Base-by-base conservation (phyloP, 495 filamentous ascomycete species). In the Aspergillus cristatus region DNA sequence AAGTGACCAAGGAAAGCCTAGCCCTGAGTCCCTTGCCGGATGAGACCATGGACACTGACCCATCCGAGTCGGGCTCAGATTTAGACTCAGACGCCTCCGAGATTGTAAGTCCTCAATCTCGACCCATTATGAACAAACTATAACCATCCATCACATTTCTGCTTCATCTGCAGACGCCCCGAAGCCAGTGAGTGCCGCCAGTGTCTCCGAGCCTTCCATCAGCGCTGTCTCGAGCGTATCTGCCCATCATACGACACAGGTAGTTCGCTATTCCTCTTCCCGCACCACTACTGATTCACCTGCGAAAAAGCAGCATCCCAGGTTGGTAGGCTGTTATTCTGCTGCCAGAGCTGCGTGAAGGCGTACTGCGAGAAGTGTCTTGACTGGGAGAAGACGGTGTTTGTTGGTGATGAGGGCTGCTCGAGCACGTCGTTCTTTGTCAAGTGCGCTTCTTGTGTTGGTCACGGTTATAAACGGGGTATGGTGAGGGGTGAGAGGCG, bases 291-390 rank as follows among this genome's bases (percentile, higher is more conserved):
- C 16, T 83, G 79, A 41, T 47, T 35, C 3, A 62, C 71, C 16
- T 83, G 79, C 37, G 43, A 51, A 1, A 65, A 71, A 38, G 73
- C 73, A 41, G 76, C 76, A 0, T 51, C 51, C 1, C 66, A 78
- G 29, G 74, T 70, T 0, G 78, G 79, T 0, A 74, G 77, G 2
- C 63, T 83, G 47, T 55, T 83, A 2, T 77, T 70, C 48, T 62
- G 70, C 6, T 82, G 79, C 44, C 57, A 72, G 0, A 71, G 58
- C 55, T 83, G 79, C 46, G 62, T 70, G 35, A 44, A 50, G 0
- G 76, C 68, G 1, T 81, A 58, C 41, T 83, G 79, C 41, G 79
- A 82, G 34, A 67, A 78, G 25, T 82, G 79, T 44, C 43, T 82
- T 0, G 65, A 81, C 26, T 79, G 68, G 53, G 62, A 71, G 5